Base-by-base conservation (phyloP, 495 filamentous ascomycete genomes). In the Penicillium malachiteum region DNA sequence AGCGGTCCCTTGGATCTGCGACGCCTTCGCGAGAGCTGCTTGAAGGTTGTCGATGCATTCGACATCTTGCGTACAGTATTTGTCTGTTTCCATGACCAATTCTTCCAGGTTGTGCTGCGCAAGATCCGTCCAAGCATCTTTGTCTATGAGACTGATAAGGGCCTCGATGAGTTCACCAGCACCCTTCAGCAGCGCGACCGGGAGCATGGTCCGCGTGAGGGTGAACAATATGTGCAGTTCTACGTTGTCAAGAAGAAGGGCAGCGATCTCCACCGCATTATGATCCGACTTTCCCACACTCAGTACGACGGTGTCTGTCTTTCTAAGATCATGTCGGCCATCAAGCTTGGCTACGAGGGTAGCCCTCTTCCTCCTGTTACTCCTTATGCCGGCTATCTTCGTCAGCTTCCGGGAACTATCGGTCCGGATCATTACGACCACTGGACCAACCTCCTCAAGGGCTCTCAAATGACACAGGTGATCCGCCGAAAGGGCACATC, bases 301-400 rank as follows among this genome's bases (percentile, higher is more conserved):
- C 88, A 90, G 52, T 91, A 87, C 60, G 88, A 90, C 58, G 88
- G 85, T 35, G 78, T 89, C 1, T 89, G 81, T 60, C 75, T 91
- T 5, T 80, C 86, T 0, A 75, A 75, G 33, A 80, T 90, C 14
- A 76, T 89, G 49, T 59, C 71, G 4, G 81, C 84, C 10, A 74
- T 84, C 30, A 71, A 80, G 35, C 70, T 72, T 16, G 72, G 73
- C 0, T 88, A 85, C 61, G 70, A 77, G 43, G 78, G 78, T n/a
- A 66, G 72, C 35, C 56, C 67, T 4, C 62, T 84, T 6, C 65
- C 72, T 1, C 62, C 66, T 10, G 59, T 78, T 10, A 72, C 72
- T 3, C 80, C 84, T 0, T 89, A 84, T 57, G 82, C 83, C 5
- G 73, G 77, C 21, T 88, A 87, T 62, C 73, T 86, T 21, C 77